Evolutionary conservation across 2,329 filamentous ascomycete genomes (phyloP), one percentile per base, ranked within the genome.

Genomic region (Boeremia exigua): DNA sequence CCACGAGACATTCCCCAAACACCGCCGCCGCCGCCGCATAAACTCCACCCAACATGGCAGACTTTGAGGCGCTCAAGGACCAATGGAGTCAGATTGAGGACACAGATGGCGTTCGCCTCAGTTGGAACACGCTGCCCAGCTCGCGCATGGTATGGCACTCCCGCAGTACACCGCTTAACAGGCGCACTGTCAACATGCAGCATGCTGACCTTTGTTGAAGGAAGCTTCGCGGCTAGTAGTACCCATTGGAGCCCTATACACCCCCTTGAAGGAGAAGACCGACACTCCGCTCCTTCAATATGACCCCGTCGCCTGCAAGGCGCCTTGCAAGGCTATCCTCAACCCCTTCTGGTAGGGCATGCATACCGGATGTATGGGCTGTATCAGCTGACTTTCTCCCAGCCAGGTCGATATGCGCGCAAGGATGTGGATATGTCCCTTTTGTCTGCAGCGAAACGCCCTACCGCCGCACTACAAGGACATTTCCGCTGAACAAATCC

Each of bases 121-220:
- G 94, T 79, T 99, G 95, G 95, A 99, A 99, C 76, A 96, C 96
- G 59, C 96, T 99, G 73, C 95, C 95, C 45, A 97, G 93, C 81
- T 94, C 94, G 72, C 92, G 95, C 76, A 97, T 99, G 92, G 93
- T 77, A 70, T 25, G 69, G 54, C 38, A 38, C 25, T 8, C 36
- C 44, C 17, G 48, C 48, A 30, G 37, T 37, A 38, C 54, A 54
- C 27, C 42, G 54, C 42, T 43, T 36, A 32, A 56, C 15, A 47
- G 36, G 53, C 43, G 53, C 47, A 44, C n/a, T 33, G 53, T 46
- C 53, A 38, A 47, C 42, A 47, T 40, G 46, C 27, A 56, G 53
- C 65, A 68, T 62, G 65, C 70, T 73, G 64, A 75, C 61, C 30
- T 54, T 27, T 48, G 28, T 6, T 46, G 62, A 69, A 96, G 91